phyloP scores from a whole-genome alignment of 2,329 filamentous ascomycete genomes.

The Colletotrichum echinochloae region DNA sequence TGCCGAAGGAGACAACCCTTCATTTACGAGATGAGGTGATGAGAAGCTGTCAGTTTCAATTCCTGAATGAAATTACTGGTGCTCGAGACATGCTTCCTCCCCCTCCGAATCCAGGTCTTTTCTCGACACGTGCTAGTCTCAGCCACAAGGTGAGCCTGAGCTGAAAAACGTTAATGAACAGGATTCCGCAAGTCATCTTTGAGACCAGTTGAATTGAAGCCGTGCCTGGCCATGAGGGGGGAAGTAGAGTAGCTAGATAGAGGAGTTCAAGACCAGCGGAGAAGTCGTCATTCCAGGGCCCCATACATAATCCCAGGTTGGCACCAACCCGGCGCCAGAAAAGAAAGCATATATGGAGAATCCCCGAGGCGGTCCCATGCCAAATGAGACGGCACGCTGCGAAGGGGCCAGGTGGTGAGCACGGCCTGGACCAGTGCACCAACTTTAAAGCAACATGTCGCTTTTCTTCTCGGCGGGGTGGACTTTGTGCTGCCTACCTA shows the following conservation, averaged over 20 bases:
- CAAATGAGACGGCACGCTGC: constrained; percentile 31
- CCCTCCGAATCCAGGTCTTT: not conserved
- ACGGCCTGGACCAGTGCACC: constrained; percentile 9
- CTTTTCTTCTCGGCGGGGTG: constrained; percentile 19
- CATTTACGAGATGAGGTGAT: not conserved
- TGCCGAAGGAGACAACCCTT: not conserved
- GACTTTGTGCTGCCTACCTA: not conserved
- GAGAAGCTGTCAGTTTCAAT: constrained; percentile 5
- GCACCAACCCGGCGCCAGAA: constrained; percentile 26
- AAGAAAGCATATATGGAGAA: constrained; percentile 36
- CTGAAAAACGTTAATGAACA: not conserved
- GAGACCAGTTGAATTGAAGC: not conserved
- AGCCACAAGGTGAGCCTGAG: constrained; percentile 15
- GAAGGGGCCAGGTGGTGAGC: constrained; percentile 19
- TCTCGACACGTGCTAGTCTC: constrained; percentile 9
- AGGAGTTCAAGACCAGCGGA: not conserved
- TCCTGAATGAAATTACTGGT: constrained; percentile 16
- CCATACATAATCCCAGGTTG: not conserved
- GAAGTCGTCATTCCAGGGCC: not conserved
- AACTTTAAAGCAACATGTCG: constrained; percentile 39
- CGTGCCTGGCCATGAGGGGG: not conserved
- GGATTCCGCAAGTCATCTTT: not conserved
- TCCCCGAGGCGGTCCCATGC: constrained; percentile 24
- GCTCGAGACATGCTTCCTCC: constrained; percentile 6
- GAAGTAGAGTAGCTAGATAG: too few relatives aligned